Base-by-base conservation (phyloP, 1,284 basidiomycete species). In the Anthracocystis setariae region DNA sequence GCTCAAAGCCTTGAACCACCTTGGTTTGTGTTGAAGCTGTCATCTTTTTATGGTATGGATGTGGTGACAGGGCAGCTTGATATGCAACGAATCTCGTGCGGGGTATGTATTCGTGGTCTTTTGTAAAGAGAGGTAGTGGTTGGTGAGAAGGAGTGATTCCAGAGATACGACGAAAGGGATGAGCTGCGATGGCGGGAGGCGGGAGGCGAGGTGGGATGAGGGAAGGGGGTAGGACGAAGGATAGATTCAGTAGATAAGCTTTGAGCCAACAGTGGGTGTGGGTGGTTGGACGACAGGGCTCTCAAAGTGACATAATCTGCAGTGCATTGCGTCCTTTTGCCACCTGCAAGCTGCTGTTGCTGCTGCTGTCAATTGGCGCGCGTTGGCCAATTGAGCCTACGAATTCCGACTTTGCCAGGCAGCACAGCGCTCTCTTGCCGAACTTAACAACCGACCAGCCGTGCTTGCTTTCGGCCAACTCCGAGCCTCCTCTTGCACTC, bases 1-100 rank as follows among this genome's bases (percentile, higher is more conserved):
- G 54, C 47, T 62, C 49, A 44, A 73, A 73, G 49, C 71, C 71
- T 13, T 69, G 48, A 33, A 73, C 58, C 27, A 25, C 24, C 35
- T 55, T 51, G 32, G 54, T 58, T 13, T 43, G 33, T 24, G 63
- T 12, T n/a, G 50, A 27, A 2, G 56, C 61, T 18, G 70, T 53
- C 70, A 73, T 73, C 2, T 18, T 68, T n/a, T 39, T 5, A 5
- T 29, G 15, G 35, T 51, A 38, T 18, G n/a, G n/a, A 10, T 38
- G 20, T 9, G 18, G n/a, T 35, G n/a, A 12, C 7, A 12, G 29
- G 12, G 29, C 5, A 29, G 29, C 29, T 29, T 29, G 37, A 38
- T 38, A 17, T 38, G 7, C 37, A 38, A 29, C 29, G 29, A n/a
- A 7, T 29, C 29, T 29, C 29, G 12, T 7, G 29, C 29, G 29